These are phyloP conservation scores for Stereum hirsutum DNA, from an alignment of 1,284 basidiomycete genomes.

Conservation along the genomic window DNA sequence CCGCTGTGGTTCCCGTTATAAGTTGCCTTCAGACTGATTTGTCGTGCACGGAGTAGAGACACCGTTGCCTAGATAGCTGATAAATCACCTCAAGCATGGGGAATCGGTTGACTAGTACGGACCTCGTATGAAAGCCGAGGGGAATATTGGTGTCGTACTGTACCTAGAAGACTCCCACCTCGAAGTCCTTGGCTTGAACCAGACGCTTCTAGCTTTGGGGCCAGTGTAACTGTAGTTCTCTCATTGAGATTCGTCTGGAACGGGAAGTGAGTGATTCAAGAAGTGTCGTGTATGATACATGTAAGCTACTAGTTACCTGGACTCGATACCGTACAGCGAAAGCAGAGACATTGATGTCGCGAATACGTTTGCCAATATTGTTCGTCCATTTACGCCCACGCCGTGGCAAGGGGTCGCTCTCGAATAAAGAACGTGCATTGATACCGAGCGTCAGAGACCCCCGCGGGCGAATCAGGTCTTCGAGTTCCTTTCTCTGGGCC, in stretches of 20 bases:
- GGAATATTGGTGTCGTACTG: slow-evolving; percentile 40
- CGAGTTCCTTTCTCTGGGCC: slow-evolving; percentile 12
- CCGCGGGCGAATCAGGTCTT: slow-evolving; percentile 16
- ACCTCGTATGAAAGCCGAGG: slow-evolving; percentile 32
- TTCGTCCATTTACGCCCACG: slow-evolving; percentile 6
- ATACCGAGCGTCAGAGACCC: slow-evolving; percentile 27
- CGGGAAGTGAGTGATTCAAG: no score
- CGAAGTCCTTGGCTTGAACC: slow-evolving; percentile 18
- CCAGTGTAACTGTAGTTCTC: no score
- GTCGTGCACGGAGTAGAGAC: slow-evolving; percentile 17
- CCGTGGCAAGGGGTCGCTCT: slow-evolving; percentile 12
- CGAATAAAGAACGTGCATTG: slow-evolving; percentile 40
- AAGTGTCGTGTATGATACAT: slow-evolving; percentile 3
- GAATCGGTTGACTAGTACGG: no score
- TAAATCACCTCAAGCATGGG: no score
- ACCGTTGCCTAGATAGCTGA: slow-evolving; percentile 17
- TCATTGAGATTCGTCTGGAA: slow-evolving; percentile 19
- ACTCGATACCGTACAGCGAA: slow-evolving; percentile 18
- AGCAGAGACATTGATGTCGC: slow-evolving; percentile 22
- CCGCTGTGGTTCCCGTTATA: slow-evolving; percentile 19
- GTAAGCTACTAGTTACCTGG: slow-evolving; percentile 7
- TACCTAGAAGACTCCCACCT: slow-evolving; percentile 33
- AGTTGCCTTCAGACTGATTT: slow-evolving; percentile 15
- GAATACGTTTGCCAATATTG: slow-evolving; percentile 24
- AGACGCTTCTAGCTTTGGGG: no score